A percentile compares a stretch with the other conserved stretches of the same genome.
Conservation (phyloP, 2,329 filamentous ascomycete species). For the Alternaria triticina region DNA sequence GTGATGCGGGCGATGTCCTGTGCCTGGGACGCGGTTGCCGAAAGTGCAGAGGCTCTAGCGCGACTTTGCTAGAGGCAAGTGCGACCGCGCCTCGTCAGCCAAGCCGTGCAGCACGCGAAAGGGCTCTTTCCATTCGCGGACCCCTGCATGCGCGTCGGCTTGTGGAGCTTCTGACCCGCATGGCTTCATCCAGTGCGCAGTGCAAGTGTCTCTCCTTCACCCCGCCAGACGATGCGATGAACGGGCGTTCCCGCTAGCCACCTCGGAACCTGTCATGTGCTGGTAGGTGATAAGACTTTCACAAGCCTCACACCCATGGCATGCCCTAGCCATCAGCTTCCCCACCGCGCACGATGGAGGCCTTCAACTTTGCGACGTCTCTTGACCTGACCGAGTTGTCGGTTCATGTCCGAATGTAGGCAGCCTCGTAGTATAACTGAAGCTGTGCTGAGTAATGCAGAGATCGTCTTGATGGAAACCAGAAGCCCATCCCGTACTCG, state of each 20-base stretch:
- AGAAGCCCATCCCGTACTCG: conserved; percentile 76
- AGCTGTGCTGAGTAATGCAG: conserved; percentile 53
- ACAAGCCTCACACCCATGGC: conserved; percentile 28
- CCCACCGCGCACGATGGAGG: conserved; percentile 71
- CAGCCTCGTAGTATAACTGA: not conserved
- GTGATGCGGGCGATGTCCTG: not conserved
- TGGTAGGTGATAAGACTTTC: not conserved
- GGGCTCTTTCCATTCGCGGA: conserved; percentile 20
- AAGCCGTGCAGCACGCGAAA: conserved; percentile 28
- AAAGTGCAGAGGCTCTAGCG: conserved; percentile 21
- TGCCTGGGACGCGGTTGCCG: conserved; percentile 17
- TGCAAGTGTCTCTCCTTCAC: conserved; percentile 7
- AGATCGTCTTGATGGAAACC: conserved; percentile 78
- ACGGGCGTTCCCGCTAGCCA: not conserved
- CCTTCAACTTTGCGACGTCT: conserved; percentile 93
- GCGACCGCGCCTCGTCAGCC: conserved; percentile 23
- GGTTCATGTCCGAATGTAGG: conserved; percentile 68
- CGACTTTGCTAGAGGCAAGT: conserved; percentile 21
- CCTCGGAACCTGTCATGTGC: conserved; percentile 2
- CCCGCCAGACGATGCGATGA: conserved; percentile 7
- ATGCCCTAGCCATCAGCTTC: conserved; percentile 27
- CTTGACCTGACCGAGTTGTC: conserved; percentile 76
- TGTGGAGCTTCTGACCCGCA: conserved; percentile 5
- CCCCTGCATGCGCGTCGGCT: conserved; percentile 18
- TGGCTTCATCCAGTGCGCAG: not conserved